Evolutionary conservation across 2,329 filamentous ascomycete species (phyloP), one percentile per base, ranked within the genome.

Genomic region (Botryosphaeria agaves): DNA sequence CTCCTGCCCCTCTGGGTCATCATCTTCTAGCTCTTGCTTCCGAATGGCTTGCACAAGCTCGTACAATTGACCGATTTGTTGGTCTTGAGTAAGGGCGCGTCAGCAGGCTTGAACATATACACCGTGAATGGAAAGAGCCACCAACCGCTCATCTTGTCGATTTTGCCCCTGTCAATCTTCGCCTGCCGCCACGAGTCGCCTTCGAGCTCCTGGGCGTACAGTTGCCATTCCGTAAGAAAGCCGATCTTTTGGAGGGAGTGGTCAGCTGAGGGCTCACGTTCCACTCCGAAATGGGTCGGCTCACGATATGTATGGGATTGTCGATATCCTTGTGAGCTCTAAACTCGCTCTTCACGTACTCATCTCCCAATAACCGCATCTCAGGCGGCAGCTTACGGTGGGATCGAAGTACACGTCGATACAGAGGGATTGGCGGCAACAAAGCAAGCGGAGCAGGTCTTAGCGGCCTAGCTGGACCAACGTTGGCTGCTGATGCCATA

Each of bases 181-280:
- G 82, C 81, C 1, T 77, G 87, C 35, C 69, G 64, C 89, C 89
- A 95, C 0, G 66, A 53, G 31, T 92, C 77, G 0, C 85, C 87
- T 48, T 95, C 87, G 11, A 98, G 59, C 49, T 83, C 76, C 51
- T 98, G 87, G 2, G 84, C 85, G 48, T 95, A 98, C 31, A 82
- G 59, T 53, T 98, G 89, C 87, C 87, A 98, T 53, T 95, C 85
- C 0, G 81, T 87, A 42, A 98, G 64, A 53, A 98, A 98, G 2
- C 87, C 89, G 44, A 95, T 83, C 83, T 92, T 40, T 9, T 23
- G 19, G 3, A 14, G 18, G 26, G 31, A 29, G 25, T 8, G 8
- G 14, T 27, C 25, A 27, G 25, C 8, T n/a, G 11, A 14, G 11
- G 8, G 25, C 11, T 25, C 20, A n/a, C 6, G 11, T 15, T 11